Percentiles rank a stretch among this genome's conserved stretches.
Conservation (phyloP, 2,329 filamentous ascomycete genomes). For the Aspergillus novoparasiticus region DNA sequence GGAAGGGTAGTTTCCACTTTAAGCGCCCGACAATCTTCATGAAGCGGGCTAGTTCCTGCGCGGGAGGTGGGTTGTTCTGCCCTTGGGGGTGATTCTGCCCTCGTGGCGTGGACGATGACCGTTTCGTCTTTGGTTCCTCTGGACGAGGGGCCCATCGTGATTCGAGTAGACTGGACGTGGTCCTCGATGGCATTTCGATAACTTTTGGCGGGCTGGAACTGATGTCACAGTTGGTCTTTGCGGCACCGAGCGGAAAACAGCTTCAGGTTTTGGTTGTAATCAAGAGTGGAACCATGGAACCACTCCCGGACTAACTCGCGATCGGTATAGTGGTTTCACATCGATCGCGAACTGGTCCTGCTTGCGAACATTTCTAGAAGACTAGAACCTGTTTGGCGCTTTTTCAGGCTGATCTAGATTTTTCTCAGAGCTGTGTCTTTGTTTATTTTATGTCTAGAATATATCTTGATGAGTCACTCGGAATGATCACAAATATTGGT, state of each 20-base stretch:
- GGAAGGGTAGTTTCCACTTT: constrained; percentile 65
- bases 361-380: not conserved
- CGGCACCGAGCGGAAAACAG: not conserved
- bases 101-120: constrained; percentile 12
- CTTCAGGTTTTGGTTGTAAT: not conserved
- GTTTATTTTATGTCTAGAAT: not conserved
- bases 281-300: not conserved
- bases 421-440: not conserved
- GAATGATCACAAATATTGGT: not conserved
- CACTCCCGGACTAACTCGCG: not conserved
- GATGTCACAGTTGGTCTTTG: not conserved
- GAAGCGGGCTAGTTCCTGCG: constrained; percentile 58
- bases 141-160: constrained; percentile 29
- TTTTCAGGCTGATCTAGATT: not conserved
- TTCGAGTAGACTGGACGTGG: constrained; percentile 18
- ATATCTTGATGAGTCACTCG: not conserved
- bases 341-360: not conserved
- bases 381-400: not conserved
- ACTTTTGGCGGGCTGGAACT: not conserved
- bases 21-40: constrained; percentile 63
- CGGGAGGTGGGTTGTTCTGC: constrained; percentile 19
- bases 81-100: constrained; percentile 12
- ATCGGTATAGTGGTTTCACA: not conserved
- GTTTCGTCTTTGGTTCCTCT: constrained; percentile 1
- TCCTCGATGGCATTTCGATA: not conserved